phyloP scores from a whole-genome alignment of 2,329 filamentous ascomycete genomes.

The Cercospora canescens region DNA sequence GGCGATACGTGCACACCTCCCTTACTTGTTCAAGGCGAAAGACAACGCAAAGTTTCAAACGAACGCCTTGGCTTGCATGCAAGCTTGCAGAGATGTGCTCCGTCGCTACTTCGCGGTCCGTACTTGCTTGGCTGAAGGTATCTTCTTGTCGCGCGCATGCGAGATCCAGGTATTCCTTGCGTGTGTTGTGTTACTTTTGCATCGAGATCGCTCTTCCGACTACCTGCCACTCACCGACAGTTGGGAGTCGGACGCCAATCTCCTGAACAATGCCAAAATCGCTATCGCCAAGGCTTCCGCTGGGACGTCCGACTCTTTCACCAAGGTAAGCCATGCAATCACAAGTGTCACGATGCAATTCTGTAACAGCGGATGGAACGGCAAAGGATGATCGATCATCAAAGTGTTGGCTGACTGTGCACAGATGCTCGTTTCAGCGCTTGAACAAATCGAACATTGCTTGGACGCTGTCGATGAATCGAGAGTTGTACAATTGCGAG shows the following conservation, averaged over 20 bases:
- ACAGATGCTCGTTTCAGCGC: neutral
- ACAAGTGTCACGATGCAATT: neutral
- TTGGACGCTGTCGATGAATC: neutral
- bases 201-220: neutral
- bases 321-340: neutral
- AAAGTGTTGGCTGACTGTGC: neutral
- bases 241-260: neutral
- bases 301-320: neutral
- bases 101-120: neutral
- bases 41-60: neutral
- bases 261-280: neutral
- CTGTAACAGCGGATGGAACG: neutral
- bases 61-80: neutral
- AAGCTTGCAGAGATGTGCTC: neutral
- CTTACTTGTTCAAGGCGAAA: neutral
- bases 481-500: neutral
- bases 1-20: neutral
- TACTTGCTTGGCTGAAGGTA: neutral
- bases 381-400: neutral
- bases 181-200: neutral
- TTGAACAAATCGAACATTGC: neutral
- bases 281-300: neutral
- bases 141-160: neutral
- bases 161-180: neutral
- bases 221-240: neutral